Base-by-base conservation (phyloP, 140 eudicot species). In the Cichorium intybus region DNA sequence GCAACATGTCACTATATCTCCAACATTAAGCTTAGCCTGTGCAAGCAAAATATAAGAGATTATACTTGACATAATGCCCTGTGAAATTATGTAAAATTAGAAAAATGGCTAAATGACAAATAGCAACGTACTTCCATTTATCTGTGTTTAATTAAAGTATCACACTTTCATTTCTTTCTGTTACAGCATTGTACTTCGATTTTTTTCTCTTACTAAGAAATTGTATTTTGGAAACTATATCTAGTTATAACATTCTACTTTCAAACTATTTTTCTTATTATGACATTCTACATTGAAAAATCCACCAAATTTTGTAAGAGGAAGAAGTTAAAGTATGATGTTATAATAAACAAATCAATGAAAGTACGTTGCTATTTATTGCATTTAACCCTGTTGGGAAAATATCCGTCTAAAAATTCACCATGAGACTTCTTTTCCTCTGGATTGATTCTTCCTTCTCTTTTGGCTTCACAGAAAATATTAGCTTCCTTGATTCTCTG, bases 341-440 rank as follows among this genome's bases (percentile, higher is more conserved):
- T 12, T 43, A 43, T 3, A 15, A 20, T 43, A 43, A 43, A 15
- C 18, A 43, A 15, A 43, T 43, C 1, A 43, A 43, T 15, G 7
- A 7, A 43, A 43, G 18, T 15, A 43, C 4, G 49, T 43, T 0
- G 15, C 0, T 43, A 14, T 14, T 43, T 43, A 6, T 15, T 43
- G 18, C 6, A 43, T 43, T 43, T 43, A 43, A 43, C 49, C 18
- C 14, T 6, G 9, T 5, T 8, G 56, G n/a, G 39, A 35, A 58
- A 57, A 10, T 12, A 35, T 9, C 18, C n/a, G 18, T 61, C 43
- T 61, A 70, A 48, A 24, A 23, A 66, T 69, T 63, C 51, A 88
- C 99, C 99, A 94, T 88, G 55, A 94, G 86, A 48, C 67, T 77
- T 77, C 83, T 84, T 80, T 80, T 94, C 62, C 67, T 78, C 76